Base-by-base conservation (phyloP, 352 stramenopile genomes). In the Globisporangium ultimum region DNA sequence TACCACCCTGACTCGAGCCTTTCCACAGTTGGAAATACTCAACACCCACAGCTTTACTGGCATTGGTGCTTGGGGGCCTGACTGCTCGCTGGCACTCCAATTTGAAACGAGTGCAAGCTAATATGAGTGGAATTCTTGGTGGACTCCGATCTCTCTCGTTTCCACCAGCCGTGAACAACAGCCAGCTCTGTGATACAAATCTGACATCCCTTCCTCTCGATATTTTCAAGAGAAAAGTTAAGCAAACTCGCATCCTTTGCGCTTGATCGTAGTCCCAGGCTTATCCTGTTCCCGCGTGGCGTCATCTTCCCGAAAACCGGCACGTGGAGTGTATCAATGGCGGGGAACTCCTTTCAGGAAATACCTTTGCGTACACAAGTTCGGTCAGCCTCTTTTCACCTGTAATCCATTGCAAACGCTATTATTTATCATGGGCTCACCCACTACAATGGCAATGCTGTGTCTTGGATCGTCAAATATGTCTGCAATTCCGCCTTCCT, bases 361-460 rank as follows among this genome's bases (percentile, higher is more conserved):
- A 41, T 28, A 14, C 21, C 22, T 53, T 53, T n/a, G 38, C 24
- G 9, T 13, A 7, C 9, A 15, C 15, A 41, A 20, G 3, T 20
- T 22, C 24, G 38, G 8, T 7, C 24, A 53, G 22, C 21, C 40
- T 13, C 40, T 24, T 14, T 13, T 50, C 15, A 47, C 43, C 41
- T 7, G 17, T 36, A 66, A 66, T 43, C 12, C 14, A 32, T 32
- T 32, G 24, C 24, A 32, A 32, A 32, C 24, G 24, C 24, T 32
- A 2, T 5, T 5, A 2, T 2, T 6, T 32, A 32, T 32, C 24
- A 32, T 32, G 24, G 24, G 24, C 24, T 32, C 24, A 32, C 2
- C 24, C 24, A 32, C 24, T 5, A 32, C 24, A 2, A 32, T 32
- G 24, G 24, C 24, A 5, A 32, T 32, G 24, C 24, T 32, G 2